Conservation (phyloP, 441 rosid genomes). For the Adansonia rubrostipa region DNA sequence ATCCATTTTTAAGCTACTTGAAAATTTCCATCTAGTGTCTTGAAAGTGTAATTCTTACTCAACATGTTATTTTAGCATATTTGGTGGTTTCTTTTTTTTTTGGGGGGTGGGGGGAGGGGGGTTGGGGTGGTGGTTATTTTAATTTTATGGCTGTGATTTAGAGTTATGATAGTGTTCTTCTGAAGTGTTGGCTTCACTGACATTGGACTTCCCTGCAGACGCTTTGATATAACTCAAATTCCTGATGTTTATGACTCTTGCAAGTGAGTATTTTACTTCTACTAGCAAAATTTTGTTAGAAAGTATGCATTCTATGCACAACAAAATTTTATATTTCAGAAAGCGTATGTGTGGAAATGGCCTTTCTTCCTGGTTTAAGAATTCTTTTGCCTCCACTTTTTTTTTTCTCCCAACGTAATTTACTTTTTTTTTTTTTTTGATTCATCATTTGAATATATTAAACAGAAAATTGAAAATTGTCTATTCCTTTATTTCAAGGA, state of each 20-base stretch:
- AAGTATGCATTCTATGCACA: neutral
- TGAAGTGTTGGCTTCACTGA: constrained; percentile 25
- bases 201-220: constrained; percentile 63
- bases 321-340: neutral
- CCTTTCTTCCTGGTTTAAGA: constrained; percentile 15
- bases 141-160: no score
- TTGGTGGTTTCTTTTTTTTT: neutral
- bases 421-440: neutral
- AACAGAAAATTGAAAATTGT: constrained; percentile 10
- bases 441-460: neutral
- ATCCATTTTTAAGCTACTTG: constrained; percentile 12
- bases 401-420: neutral
- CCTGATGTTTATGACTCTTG: constrained; percentile 99
- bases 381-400: neutral
- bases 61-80: constrained; percentile 6
- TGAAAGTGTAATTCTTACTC: neutral
- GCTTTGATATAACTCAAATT: constrained; percentile 98
- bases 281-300: neutral
- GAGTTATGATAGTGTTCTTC: no score
- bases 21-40: neutral
- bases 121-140: no score
- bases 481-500: neutral
- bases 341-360: neutral
- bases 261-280: constrained; percentile 77
- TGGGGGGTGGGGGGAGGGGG: no score